These are phyloP conservation scores for Phylloporus sp. DNA, from an alignment of 1,284 basidiomycete genomes.

Conservation along the genomic window DNA sequence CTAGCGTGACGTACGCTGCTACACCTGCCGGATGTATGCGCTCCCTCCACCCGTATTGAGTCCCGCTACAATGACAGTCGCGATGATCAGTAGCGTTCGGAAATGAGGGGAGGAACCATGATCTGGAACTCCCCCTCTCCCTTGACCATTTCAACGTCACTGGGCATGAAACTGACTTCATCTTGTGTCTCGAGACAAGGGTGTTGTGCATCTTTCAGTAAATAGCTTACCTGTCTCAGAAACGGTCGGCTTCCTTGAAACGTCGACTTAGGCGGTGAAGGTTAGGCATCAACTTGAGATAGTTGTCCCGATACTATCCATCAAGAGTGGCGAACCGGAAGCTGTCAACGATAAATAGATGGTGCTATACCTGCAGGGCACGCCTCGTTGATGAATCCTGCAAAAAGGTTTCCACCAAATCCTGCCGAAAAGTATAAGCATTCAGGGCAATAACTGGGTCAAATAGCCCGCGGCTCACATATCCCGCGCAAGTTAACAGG, in stretches of 20 bases:
- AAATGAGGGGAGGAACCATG: not conserved
- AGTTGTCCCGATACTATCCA: constrained; percentile 69
- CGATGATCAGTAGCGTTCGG: constrained; percentile 9
- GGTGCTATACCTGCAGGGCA: constrained; percentile 67
- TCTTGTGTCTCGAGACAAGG: constrained; percentile 98
- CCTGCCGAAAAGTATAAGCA: constrained; percentile 59
- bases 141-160: constrained; percentile 72
- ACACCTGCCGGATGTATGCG: constrained; percentile 86
- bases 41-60: constrained; percentile 98
- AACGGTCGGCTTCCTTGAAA: constrained; percentile 86
- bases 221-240: constrained; percentile 68
- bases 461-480: constrained; percentile 56
- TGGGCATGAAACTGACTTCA: constrained; percentile 94
- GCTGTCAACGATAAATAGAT: not conserved
- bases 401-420: constrained; percentile 88
- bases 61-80: constrained; percentile 64
- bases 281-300: constrained; percentile 92
- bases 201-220: constrained; percentile 87
- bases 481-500: constrained; percentile 95
- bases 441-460: not conserved
- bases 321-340: not conserved
- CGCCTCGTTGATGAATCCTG: constrained; percentile 80
- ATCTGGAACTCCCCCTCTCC: not conserved
- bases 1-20: not conserved
- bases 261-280: constrained; percentile 93